Percentiles rank a stretch among this genome's conserved stretches.
Evolutionary conservation across 345 rosid genomes (phyloP).

Genomic region (Cochlearia excelsa): DNA sequence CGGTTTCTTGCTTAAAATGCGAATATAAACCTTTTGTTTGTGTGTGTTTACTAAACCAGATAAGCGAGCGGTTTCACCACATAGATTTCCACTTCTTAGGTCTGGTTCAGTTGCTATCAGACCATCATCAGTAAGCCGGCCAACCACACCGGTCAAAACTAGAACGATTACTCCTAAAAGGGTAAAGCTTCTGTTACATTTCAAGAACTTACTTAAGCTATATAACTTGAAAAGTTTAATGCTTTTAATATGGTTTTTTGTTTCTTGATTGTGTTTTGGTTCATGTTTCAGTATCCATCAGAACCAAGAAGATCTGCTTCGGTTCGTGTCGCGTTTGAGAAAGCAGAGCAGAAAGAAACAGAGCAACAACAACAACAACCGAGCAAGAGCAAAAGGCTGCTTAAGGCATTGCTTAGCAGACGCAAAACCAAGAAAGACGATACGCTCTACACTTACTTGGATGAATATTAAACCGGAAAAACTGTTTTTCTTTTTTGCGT

Average conservation of each 20-base stretch:
- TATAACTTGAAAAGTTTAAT: no score
- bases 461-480: slow-evolving; percentile 44
- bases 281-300: slow-evolving; percentile 58
- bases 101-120: slow-evolving; percentile 62
- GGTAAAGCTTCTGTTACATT: slow-evolving; percentile 32
- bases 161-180: slow-evolving; percentile 63
- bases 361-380: slow-evolving; percentile 49
- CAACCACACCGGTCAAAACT: slow-evolving; percentile 66
- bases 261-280: slow-evolving; percentile 14
- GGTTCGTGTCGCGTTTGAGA: slow-evolving; percentile 54
- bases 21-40: background rate
- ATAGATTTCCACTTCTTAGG: slow-evolving; percentile 74
- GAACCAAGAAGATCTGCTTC: slow-evolving; percentile 83
- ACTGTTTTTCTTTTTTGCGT: no score
- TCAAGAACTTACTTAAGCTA: no score
- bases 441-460: slow-evolving; percentile 73
- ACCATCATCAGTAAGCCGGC: slow-evolving; percentile 54
- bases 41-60: slow-evolving; percentile 43
- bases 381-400: slow-evolving; percentile 85
- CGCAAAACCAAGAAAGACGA: slow-evolving; percentile 95
- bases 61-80: slow-evolving; percentile 66
- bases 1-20: no score
- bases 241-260: background rate
- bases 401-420: slow-evolving; percentile 84
- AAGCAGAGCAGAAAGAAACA: slow-evolving; percentile 49